Evolutionary conservation across 2,329 filamentous ascomycete species (phyloP).

Genomic region (Cyanodermella asteris): DNA sequence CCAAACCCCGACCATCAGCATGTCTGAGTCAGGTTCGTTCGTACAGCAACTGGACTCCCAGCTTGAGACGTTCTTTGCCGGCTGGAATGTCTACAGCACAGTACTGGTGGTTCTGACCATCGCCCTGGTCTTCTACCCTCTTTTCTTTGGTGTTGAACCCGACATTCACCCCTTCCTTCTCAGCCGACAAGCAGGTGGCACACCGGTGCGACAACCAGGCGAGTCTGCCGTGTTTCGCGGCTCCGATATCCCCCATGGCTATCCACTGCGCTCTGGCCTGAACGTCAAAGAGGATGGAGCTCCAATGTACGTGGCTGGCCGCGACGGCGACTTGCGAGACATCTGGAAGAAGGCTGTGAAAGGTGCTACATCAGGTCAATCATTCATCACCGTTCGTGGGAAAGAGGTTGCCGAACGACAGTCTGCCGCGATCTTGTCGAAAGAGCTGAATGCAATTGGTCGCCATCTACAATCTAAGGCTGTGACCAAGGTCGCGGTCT

Average conservation of each 20-base stretch:
- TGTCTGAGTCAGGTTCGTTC: conserved; percentile 27
- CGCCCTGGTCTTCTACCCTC: conserved; percentile 45
- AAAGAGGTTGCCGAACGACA: conserved; percentile 42
- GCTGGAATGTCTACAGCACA: conserved; percentile 70
- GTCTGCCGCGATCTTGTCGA: conserved; percentile 46
- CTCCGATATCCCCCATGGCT: conserved; percentile 67
- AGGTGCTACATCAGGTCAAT: too few relatives aligned
- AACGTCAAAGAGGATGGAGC: conserved; percentile 63
- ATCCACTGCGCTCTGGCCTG: conserved; percentile 53
- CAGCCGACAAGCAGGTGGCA: conserved; percentile 58
- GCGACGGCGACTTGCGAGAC: conserved; percentile 76
- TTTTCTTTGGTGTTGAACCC: conserved; percentile 53
- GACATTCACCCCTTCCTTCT: conserved; percentile 85
- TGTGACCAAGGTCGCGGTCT: conserved; percentile 58
- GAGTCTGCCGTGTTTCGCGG: conserved; percentile 74
- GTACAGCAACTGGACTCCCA: conserved; percentile 51
- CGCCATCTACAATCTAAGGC: conserved; percentile 50
- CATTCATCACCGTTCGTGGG: background rate
- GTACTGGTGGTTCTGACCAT: conserved; percentile 44
- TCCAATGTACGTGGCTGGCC: conserved; percentile 62
- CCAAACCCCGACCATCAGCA: too few relatives aligned
- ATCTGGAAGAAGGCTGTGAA: conserved; percentile 58
- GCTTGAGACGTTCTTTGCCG: conserved; percentile 45
- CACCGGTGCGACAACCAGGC: conserved; percentile 58
- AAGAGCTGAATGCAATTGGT: conserved; percentile 74